Base-by-base conservation (phyloP, 495 filamentous ascomycete species). In the Penicillium fimorum region DNA sequence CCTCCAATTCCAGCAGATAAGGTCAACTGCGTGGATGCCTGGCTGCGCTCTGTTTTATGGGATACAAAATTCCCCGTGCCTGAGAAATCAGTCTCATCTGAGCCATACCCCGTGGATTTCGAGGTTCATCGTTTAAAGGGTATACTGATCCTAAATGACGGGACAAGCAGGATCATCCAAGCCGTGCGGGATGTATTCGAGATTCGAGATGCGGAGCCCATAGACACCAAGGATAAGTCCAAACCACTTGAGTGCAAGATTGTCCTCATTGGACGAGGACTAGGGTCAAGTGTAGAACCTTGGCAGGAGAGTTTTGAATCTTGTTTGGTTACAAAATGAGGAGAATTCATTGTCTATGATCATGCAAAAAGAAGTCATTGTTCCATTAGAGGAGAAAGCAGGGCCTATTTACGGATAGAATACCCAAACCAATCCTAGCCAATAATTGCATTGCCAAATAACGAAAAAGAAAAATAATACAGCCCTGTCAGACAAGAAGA, bases 161-260 rank as follows among this genome's bases (percentile, higher is more conserved):
- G 90, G 0, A 70, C 71, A 3, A 78, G 79, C 30, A 88, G 87
- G 65, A 83, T 97, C 59, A 80, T 97, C 5, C 94, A 98, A 68
- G 94, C 92, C 17, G 94, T 98, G 4, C 77, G 93, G 32, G 93
- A 97, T 53, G 78, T 96, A 8, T 98, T 97, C 66, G 94, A 97
- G 65, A 89, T 97, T 17, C 78, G 90, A 32, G 91, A 96, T 54
- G 75, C 76, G 13, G 70, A 66, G 13, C 75, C 77, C 3, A 62
- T 70, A 35, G 65, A 61, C 12, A 54, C 65, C 13, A 52, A 60
- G 30, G 68, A 63, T 32, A 55, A 50, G 18, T 47, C 20, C 12
- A 24, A 50, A n/a, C 59, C 54, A 13, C 59, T 53, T 13, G 63
- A 70, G 44, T 88, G 89, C 48, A 96, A 94, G 70, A 73, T 96